Percentiles rank a stretch among this genome's conserved stretches.
Evolutionary conservation across 768 basidiomycete genomes (phyloP).

Genomic region (Lactarius vividus): DNA sequence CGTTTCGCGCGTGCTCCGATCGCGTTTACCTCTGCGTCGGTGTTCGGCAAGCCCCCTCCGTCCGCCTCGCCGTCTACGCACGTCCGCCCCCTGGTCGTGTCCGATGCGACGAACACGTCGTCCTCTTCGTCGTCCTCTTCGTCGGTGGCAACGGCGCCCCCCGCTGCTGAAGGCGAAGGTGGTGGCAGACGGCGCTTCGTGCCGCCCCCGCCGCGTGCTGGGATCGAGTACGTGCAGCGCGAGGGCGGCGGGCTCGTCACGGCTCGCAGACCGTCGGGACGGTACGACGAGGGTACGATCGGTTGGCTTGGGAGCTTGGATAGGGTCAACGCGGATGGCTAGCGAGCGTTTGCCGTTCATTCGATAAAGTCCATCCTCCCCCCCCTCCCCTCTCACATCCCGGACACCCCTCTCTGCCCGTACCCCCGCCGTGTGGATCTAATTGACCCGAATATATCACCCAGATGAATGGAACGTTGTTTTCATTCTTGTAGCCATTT

Average conservation of each 20-base stretch:
- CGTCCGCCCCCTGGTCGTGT: background rate
- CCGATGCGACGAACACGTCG: background rate
- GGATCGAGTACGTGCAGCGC: conserved; percentile 16
- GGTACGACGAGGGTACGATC: background rate
- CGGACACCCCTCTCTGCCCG: background rate
- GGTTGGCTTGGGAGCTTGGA: conserved; percentile 13
- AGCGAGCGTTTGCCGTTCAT: background rate
- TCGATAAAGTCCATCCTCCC: background rate
- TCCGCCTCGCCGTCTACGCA: background rate
- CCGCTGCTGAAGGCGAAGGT: background rate
- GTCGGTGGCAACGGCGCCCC: background rate
- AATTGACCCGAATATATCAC: background rate
- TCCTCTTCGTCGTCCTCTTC: background rate
- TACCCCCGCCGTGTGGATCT: background rate
- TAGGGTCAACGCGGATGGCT: background rate
- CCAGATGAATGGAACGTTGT: background rate
- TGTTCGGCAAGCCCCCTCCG: conserved; percentile 4
- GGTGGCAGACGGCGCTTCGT: conserved; percentile 12
- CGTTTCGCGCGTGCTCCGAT: conserved; percentile 6
- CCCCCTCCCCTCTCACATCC: background rate
- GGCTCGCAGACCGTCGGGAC: conserved; percentile 5
- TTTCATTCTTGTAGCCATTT: conserved; percentile 1
- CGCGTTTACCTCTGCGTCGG: background rate
- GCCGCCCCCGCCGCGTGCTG: conserved; percentile 12
- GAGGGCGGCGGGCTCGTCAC: conserved; percentile 17